Base-by-base conservation (phyloP, 768 basidiomycete genomes). In the Podaxis sp. region DNA sequence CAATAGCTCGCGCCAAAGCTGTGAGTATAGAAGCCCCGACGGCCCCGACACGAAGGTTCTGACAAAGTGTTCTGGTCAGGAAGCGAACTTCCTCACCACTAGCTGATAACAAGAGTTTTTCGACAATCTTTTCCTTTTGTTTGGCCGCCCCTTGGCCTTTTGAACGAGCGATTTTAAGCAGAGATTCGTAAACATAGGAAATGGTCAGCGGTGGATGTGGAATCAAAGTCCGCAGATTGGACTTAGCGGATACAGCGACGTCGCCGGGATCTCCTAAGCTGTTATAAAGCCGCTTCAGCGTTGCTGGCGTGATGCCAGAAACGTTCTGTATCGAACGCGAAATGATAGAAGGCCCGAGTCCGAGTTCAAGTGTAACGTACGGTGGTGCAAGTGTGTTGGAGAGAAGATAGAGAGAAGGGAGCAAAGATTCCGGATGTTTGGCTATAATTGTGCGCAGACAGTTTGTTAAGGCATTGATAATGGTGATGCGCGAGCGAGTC, bases 21-120 rank as follows among this genome's bases (percentile, higher is more conserved):
- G 85, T 86, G 52, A 95, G 79, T 36, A 96, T 82, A 5, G 93
- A 89, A 25, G 90, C 84, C 64, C 91, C 80, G 28, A 95, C 92
- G 2, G 94, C 95, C 1, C 95, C 95, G 14, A 96, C 94, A 50
- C 92, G 85, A 47, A 93, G 77, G 70, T 93, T 88, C 68, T 84
- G 83, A 28, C 80, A 84, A 27, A 95, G 77, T 2, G 83, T 91
- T 40, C 91, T 82, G 32, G 89, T 87, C 44, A 96, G 77, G 67
- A 86, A 97, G 28, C 93, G 82, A n/a, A 84, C 80, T 74, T 97
- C 93, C 72, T 96, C 95, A 23, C 93, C 95, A 61, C 80, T 83
- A 0, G 94, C 89, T 9, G 91, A 81, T 5, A 96, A 82, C n/a
- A 96, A 81, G 23, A 96, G 77, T 67, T 83, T 88, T 69, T 93